Base-by-base conservation (phyloP, 768 basidiomycete genomes). In the Astraeus odoratus region DNA sequence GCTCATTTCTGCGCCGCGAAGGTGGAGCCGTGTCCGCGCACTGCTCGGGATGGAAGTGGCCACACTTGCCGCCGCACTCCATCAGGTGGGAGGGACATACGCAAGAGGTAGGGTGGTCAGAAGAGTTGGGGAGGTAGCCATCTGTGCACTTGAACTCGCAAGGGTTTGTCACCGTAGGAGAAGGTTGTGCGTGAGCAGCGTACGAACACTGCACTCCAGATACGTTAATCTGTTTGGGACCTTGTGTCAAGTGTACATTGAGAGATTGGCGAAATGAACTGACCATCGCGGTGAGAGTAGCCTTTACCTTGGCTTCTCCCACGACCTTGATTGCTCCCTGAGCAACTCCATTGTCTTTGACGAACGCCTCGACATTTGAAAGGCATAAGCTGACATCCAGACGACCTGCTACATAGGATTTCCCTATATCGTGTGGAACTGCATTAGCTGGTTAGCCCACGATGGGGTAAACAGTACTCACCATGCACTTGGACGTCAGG, bases 1-100 rank as follows among this genome's bases (percentile, higher is more conserved):
- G 50, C 1, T 50, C 46, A 5, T 38, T 48, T 25, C 24, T 24
- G n/a, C 61, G 51, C 24, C 53, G 58, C 24, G 51, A 49, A n/a
- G 45, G 45, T 4, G 57, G 47, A 8, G 48, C 10, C 5, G 45
- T 43, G 16, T 49, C 47, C 0, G 51, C 31, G 35, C 65, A 66
- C 8, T 39, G 37, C 2, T 51, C 48, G 24, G 36, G 6, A 8
- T 49, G 53, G 55, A 47, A 63, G 34, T 50, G 39, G 9, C 60
- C 54, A 26, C 65, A 68, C 44, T 56, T 46, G 39, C 65, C 67
- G 33, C 66, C 44, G 31, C 68, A 68, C 26, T 54, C 61, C 15
- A 19, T 54, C 22, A 51, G 18, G 7, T 55, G 49, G 6, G 56
- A 25, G 16, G 55, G 55, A 42, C 67, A 67, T 20, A 50, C 20